Base-by-base conservation (phyloP, 176 grass and related monocot species). In the Cocos nucifera region DNA sequence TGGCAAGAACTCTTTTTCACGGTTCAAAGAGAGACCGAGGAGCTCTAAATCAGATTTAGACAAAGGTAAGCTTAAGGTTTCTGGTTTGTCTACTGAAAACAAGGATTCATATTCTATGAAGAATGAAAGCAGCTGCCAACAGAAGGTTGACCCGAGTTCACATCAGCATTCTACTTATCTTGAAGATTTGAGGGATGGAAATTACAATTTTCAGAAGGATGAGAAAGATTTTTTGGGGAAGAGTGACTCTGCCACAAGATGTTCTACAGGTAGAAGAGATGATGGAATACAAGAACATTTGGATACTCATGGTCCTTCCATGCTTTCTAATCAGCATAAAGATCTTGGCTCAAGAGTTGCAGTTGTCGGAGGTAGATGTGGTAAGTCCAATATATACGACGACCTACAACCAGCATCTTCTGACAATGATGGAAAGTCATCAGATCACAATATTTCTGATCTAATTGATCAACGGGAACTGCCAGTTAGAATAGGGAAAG, bases 141-240 rank as follows among this genome's bases (percentile, higher is more conserved):
- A 3, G 18, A 49, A 53, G 28, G 54, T 17, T 49, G 60, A 62
- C 48, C 58, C 54, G 3, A 62, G 61, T 58, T 74, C 53, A 30
- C 28, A 56, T 50, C 19, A 29, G 14, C 60, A 72, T 68, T 66
- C 60, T 29, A 28, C 56, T 16, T 26, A 8, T 8, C 48, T 21
- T 65, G 21, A 27, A 23, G 48, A 12, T 51, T 25, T 27, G 22
- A 26, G 23, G 49, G 51, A 52, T 65, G 63, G 22, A 53, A 27
- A 65, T 24, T 63, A 58, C 61, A 76, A 57, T 53, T 59, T 59
- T 22, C 67, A 76, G 63, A 76, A 82, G 61, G 62, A 73, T 49
- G 50, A 67, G 53, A 66, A 85, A 61, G 74, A 78, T 75, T 71
- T 69, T 61, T 72, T 64, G 54, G 66, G 57, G 58, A 85, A 79